phyloP scores from a whole-genome alignment of 352 stramenopile species.

The Blastocystis sp. region DNA sequence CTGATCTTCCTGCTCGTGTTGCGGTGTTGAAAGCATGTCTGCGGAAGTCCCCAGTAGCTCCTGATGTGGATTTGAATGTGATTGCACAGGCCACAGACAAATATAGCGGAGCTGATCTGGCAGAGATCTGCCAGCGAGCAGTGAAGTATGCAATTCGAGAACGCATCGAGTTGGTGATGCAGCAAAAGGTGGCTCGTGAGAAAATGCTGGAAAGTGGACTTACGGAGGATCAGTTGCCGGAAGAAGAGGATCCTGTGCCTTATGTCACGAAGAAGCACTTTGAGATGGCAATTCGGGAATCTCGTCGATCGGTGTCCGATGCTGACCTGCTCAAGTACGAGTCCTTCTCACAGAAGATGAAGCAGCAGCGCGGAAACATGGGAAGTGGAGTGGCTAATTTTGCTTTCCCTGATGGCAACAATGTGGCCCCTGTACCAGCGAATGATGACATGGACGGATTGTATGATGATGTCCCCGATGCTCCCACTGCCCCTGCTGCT shows the following conservation, averaged over 20 bases:
- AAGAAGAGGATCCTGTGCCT: conserved; percentile 86
- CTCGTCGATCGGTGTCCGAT: conserved; percentile 92
- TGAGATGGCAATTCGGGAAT: conserved; percentile 91
- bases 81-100: conserved; percentile 90
- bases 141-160: conserved; percentile 98
- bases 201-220: conserved; percentile 63
- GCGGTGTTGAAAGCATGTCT: conserved; percentile 90
- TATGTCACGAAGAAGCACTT: conserved; percentile 82
- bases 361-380: conserved; percentile 90
- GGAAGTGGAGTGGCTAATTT: conserved; percentile 89
- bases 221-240: conserved; percentile 71
- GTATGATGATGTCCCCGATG: conserved; percentile 8
- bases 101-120: conserved; percentile 98
- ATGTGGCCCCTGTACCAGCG: background rate
- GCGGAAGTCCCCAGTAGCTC: conserved; percentile 91
- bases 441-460: conserved; percentile 43
- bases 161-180: conserved; percentile 94
- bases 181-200: conserved; percentile 80
- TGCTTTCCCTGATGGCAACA: conserved; percentile 78
- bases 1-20: conserved; percentile 88
- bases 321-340: conserved; percentile 89
- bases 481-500: background rate
- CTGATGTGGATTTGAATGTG: conserved; percentile 94
- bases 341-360: conserved; percentile 82
- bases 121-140: conserved; percentile 98